These are phyloP conservation scores for Fraxinus ornus DNA, from an alignment of 305 asterid genomes.

Conservation along the genomic window DNA sequence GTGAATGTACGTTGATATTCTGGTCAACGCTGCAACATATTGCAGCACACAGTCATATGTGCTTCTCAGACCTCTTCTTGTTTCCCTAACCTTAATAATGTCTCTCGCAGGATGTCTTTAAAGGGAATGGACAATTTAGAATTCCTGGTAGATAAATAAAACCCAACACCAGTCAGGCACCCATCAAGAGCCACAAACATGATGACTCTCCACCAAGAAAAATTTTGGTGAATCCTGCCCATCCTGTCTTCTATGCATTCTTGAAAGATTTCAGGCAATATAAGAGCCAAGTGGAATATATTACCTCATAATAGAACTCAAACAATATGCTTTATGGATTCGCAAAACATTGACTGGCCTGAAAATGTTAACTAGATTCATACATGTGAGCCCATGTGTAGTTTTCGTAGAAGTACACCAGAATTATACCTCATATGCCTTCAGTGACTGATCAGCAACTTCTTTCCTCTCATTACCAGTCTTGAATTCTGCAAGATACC, in stretches of 20 bases:
- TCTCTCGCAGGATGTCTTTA: background rate
- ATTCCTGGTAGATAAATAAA: background rate
- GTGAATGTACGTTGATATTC: background rate
- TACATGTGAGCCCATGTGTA: background rate
- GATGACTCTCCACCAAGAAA: background rate
- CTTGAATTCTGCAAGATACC: constrained; percentile 91
- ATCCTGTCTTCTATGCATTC: background rate
- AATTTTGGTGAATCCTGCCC: constrained; percentile 3
- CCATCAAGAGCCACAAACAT: background rate
- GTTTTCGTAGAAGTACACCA: background rate
- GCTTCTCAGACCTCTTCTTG: background rate
- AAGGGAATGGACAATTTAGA: background rate
- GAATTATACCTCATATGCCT: constrained; percentile 76
- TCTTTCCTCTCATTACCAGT: constrained; percentile 68
- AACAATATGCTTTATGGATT: constrained; percentile 12
- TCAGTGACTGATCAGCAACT: constrained; percentile 80
- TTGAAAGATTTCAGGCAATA: background rate
- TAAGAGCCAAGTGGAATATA: background rate
- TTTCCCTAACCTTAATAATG: background rate
- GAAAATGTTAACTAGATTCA: background rate
- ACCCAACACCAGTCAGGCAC: background rate
- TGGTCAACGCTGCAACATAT: background rate
- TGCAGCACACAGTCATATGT: background rate
- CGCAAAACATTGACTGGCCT: background rate
- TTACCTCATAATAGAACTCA: background rate